Evolutionary conservation across 2,329 filamentous ascomycete genomes (phyloP), one percentile per base, ranked within the genome.

Genomic region (Scopulariopsis brevicaulis): DNA sequence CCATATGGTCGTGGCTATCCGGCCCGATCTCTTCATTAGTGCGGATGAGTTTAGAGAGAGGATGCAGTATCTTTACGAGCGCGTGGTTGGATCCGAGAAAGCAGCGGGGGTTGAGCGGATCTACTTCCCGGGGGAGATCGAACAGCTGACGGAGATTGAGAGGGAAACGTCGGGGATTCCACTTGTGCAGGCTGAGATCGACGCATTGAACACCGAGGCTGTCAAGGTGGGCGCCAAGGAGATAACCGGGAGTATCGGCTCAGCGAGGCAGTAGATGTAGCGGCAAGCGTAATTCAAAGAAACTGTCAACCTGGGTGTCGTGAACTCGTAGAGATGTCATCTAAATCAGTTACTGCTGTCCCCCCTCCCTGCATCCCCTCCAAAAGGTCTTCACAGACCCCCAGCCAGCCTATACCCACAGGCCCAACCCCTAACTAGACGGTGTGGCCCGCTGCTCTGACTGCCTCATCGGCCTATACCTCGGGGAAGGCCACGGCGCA

Each of bases 1-100:
- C 0, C 88, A 91, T 66, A 90, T 90, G 61, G 67, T 91, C 1
- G 72, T 90, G 1, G 86, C 81, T 20, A 80, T 91, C 63, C 89
- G 87, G 66, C 87, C 87, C 0, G 86, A 91, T 64, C 71, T 91
- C 22, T 91, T 91, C 61, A 82, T 91, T 79, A 77, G 76, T 56
- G 62, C 86, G 60, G 83, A 86, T 1, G 85, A 89, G 50, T 91
- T 91, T 65, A 81, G 81, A 34, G 76, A 77, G 56, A 73, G 85
- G 10, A 83, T 85, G 75, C 73, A 77, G 56, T 73, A 78, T 35
- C 66, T 84, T 2, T 81, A 84, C 61, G 71, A 79, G 58, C 69
- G 74, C 10, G 79, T 84, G 1, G 74, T 80, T 0, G 77, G 73
- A 0, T 77, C 75, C 0, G 78, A 83, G 1, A 82, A 74, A 68